A percentile compares a stretch with the other conserved stretches of the same genome.
These are phyloP conservation scores for Huiozyma sinensis DNA, from an alignment of 805 yeast species.

Conservation along the genomic window DNA sequence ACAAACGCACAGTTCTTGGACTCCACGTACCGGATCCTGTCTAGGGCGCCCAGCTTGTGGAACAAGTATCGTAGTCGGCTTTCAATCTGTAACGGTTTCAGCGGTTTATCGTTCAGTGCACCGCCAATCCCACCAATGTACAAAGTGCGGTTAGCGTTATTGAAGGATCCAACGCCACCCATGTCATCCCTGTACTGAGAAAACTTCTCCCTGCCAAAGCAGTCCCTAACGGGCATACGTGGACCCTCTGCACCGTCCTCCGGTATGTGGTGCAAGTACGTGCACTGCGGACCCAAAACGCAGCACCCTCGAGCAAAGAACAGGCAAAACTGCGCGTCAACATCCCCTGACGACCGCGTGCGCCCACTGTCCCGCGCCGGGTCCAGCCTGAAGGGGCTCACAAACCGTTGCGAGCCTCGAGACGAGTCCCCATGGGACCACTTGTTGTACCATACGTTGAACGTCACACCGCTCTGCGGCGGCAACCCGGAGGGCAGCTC, in stretches of 20 bases:
- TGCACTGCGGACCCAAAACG: slow-evolving; percentile 64
- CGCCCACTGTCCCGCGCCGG: slow-evolving; percentile 59
- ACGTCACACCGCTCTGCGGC: slow-evolving; percentile 68
- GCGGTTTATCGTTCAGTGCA: slow-evolving; percentile 30
- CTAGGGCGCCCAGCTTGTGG: slow-evolving; percentile 67
- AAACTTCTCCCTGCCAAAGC: slow-evolving; percentile 87
- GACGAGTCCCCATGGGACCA: slow-evolving; percentile 54
- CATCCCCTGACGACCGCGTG: slow-evolving; percentile 52
- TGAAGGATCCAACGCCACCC: slow-evolving; percentile 86
- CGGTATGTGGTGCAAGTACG: slow-evolving; percentile 72
- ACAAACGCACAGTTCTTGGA: slow-evolving; percentile 69
- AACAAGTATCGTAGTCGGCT: slow-evolving; percentile 36
- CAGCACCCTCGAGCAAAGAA: slow-evolving; percentile 89
- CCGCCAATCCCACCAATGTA: slow-evolving; percentile 55
- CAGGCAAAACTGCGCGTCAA: slow-evolving; percentile 50
- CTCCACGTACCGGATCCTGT: slow-evolving; percentile 49
- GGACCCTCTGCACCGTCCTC: slow-evolving; percentile 19
- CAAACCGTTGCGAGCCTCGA: slow-evolving; percentile 32
- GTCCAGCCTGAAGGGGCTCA: slow-evolving; percentile 50
- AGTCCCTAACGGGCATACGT: slow-evolving; percentile 52
- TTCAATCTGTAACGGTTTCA: slow-evolving; percentile 31
- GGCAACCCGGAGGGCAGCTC: slow-evolving; percentile 48
- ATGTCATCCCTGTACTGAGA: slow-evolving; percentile 80
- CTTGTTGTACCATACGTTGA: slow-evolving; percentile 79
- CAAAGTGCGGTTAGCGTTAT: slow-evolving; percentile 56